A percentile compares a stretch with the other conserved stretches of the same genome.
Conservation (phyloP, 306 rosid species). For the Oxytropis ochrocephala region DNA sequence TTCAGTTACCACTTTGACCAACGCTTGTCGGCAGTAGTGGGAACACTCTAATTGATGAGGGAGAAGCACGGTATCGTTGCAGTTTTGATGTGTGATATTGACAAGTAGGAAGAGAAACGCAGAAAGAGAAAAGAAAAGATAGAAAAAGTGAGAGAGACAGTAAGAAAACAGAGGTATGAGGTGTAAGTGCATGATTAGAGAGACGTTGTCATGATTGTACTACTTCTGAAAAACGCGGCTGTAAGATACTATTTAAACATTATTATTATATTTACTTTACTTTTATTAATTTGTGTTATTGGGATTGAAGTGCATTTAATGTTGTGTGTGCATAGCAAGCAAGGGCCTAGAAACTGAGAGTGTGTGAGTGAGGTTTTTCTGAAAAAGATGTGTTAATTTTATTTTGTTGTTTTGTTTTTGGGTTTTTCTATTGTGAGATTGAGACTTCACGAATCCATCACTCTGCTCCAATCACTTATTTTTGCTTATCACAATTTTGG, state of each 20-base stretch:
- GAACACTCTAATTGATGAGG: too few relatives aligned
- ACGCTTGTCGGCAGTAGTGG: too few relatives aligned
- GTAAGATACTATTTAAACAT: slow-evolving; percentile 26
- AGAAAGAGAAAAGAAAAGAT: slow-evolving; percentile 2
- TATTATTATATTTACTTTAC: neutral
- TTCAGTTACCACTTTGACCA: too few relatives aligned
- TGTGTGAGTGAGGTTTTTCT: slow-evolving; percentile 32
- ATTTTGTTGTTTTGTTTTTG: neutral
- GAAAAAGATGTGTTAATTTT: slow-evolving; percentile 3
- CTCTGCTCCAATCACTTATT: slow-evolving; percentile 44
- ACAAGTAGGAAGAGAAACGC: slow-evolving; percentile 17
- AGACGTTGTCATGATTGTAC: slow-evolving; percentile 59
- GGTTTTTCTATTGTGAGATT: slow-evolving; percentile 39
- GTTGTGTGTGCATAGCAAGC: slow-evolving; percentile 22
- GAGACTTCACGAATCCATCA: slow-evolving; percentile 68
- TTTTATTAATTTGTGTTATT: neutral
- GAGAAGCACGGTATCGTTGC: neutral
- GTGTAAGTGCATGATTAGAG: slow-evolving; percentile 52
- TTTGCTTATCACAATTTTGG: slow-evolving; percentile 23
- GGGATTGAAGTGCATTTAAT: slow-evolving; percentile 9
- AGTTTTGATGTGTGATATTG: slow-evolving; percentile 44
- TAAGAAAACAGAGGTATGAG: neutral
- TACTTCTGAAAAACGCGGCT: slow-evolving; percentile 66
- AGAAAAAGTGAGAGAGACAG: neutral
- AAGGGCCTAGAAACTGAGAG: slow-evolving; percentile 34